Evolutionary conservation across 2,329 filamentous ascomycete species (phyloP).

Genomic region (Neopestalotiopsis clavispora): DNA sequence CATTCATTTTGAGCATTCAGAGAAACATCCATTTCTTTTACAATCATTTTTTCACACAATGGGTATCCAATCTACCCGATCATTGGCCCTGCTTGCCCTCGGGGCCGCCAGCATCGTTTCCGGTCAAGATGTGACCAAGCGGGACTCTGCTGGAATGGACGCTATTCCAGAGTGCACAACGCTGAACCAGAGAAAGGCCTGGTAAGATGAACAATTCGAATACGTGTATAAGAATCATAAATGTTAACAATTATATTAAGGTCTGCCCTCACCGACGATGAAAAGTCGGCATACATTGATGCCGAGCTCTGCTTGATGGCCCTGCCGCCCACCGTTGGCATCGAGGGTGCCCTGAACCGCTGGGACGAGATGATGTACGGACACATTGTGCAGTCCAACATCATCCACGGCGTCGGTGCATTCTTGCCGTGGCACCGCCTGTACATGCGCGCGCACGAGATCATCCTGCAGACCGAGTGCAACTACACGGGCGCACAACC

Average conservation of each 20-base stretch:
- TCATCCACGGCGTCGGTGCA: constrained; percentile 32
- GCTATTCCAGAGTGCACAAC: background rate
- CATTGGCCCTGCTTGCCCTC: background rate
- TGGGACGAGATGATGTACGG: constrained; percentile 40
- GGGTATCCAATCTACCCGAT: background rate
- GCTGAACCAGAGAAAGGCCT: constrained; percentile 11
- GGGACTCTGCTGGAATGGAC: background rate
- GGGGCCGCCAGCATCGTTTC: background rate
- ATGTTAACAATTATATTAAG: background rate
- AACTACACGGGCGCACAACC: constrained; percentile 15
- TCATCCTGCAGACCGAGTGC: constrained; percentile 18
- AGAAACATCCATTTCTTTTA: background rate
- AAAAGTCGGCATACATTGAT: constrained; percentile 36
- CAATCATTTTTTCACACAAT: background rate
- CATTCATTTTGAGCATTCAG: background rate
- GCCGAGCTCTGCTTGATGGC: constrained; percentile 39
- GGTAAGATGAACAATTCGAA: background rate
- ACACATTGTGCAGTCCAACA: constrained; percentile 34
- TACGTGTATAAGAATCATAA: background rate
- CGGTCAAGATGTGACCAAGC: background rate
- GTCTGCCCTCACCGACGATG: constrained; percentile 22
- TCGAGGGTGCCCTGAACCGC: constrained; percentile 31
- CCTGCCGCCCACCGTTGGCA: constrained; percentile 26
- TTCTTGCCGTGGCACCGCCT: constrained; percentile 17
- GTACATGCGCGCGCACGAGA: constrained; percentile 15